Evolutionary conservation across 805 yeast genomes (phyloP).

Genomic region (Lipomyces oligophaga): DNA sequence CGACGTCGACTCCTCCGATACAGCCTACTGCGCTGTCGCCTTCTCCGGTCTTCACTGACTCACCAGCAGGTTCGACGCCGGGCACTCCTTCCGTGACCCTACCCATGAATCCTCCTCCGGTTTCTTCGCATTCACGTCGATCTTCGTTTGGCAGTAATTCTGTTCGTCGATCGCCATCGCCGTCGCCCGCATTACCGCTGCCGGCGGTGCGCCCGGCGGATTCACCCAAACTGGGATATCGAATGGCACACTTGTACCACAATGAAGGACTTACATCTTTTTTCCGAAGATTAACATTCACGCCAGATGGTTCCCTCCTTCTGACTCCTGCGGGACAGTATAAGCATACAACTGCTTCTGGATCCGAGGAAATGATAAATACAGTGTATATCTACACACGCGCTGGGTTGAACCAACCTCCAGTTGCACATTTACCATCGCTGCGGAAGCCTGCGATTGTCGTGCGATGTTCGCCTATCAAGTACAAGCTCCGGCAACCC

Average conservation of each 20-base stretch:
- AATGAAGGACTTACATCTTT: conserved; percentile 87
- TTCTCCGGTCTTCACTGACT: conserved; percentile 21
- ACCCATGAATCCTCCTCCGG: conserved; percentile 39
- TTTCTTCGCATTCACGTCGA: conserved; percentile 42
- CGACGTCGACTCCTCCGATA: background rate
- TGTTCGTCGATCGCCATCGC: conserved; percentile 39
- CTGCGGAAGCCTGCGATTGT: conserved; percentile 81
- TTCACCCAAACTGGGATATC: conserved; percentile 33
- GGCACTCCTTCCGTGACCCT: conserved; percentile 26
- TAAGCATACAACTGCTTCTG: conserved; percentile 36
- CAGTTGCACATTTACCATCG: conserved; percentile 76
- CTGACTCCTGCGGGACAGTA: conserved; percentile 74
- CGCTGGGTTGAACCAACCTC: conserved; percentile 60
- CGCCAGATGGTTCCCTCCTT: conserved; percentile 84
- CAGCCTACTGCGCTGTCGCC: background rate
- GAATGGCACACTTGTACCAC: conserved; percentile 53
- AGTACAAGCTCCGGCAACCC: conserved; percentile 43
- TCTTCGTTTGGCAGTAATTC: conserved; percentile 42
- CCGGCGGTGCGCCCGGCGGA: conserved; percentile 49
- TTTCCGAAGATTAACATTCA: conserved; percentile 77
- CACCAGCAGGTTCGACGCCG: conserved; percentile 30
- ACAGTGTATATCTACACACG: conserved; percentile 80
- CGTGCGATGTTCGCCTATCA: conserved; percentile 67
- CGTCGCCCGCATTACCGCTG: conserved; percentile 39
- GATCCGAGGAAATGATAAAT: conserved; percentile 49